Base-by-base conservation (phyloP, 805 yeast genomes). In the Lipomyces mesembrius region DNA sequence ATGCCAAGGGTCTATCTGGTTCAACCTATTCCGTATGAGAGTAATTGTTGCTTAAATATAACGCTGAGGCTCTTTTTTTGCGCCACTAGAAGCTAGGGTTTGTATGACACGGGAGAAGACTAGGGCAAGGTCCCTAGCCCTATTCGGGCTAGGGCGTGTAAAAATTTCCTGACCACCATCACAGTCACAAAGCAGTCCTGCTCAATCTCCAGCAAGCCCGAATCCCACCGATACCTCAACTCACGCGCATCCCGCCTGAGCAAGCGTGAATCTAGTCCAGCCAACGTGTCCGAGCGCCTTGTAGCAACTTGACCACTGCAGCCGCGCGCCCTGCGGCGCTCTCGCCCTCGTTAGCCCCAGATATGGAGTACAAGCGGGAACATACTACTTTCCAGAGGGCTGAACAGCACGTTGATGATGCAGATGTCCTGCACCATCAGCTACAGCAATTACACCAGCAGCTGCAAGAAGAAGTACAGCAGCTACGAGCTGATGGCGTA, bases 181-280 rank as follows among this genome's bases (percentile, higher is more conserved):
- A 32, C 59, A 56, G 59, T 56, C 59, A 56, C 59, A 56, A 56
- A 56, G 22, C 59, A 56, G 59, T 56, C 59, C 59, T 29, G 35
- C 27, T 54, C 43, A 12, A 37, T 11, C 5, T 6, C 43, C 49
- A 7, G 22, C 22, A 43, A 43, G 22, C 8, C 49, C 49, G 2
- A 8, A 43, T 17, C 49, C 9, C 14, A 35, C 39, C 17, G 49
- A 43, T 7, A 5, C n/a, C 49, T 7, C 3, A 17, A 43, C 49
- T 1, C 49, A 7, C 22, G 49, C 49, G 2, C 20, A 2, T 37
- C 17, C 43, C 14, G n/a, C 5, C 43, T 37, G 6, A 12, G 17
- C 43, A 12, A 37, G 43, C 43, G 43, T 37, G 17, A 37, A 5
- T 43, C 49, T n/a, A 8, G 49, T 43, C 22, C 43, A 37, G 22